These are phyloP conservation scores for Xylariaceae sp. DNA, from an alignment of 2,329 filamentous ascomycete species.

Conservation along the genomic window DNA sequence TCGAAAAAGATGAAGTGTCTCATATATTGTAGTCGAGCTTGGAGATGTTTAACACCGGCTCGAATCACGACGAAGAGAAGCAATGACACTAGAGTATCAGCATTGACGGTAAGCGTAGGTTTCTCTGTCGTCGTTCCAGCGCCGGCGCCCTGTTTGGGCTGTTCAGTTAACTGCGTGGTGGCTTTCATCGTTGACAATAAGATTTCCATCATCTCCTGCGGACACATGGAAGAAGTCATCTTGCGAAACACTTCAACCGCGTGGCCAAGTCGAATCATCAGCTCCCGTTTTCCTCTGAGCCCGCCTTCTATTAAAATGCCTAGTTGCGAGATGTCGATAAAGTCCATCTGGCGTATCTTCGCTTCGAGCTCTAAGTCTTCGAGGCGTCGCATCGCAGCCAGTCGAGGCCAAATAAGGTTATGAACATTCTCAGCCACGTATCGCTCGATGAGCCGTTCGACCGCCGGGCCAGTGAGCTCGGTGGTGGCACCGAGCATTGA, in stretches of 20 bases:
- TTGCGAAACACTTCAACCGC: slow-evolving; percentile 90
- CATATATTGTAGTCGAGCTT: slow-evolving; percentile 91
- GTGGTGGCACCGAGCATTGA: slow-evolving; percentile 91
- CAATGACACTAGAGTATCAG: slow-evolving; percentile 90
- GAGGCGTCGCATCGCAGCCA: slow-evolving; percentile 74
- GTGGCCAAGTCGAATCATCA: slow-evolving; percentile 73
- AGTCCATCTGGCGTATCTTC: slow-evolving; percentile 90
- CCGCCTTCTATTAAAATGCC: slow-evolving; percentile 85
- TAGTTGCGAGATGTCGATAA: slow-evolving; percentile 91
- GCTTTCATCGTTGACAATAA: slow-evolving; percentile 81
- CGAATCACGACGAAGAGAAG: slow-evolving; percentile 91
- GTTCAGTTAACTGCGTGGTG: slow-evolving; percentile 69
- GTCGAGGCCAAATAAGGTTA: slow-evolving; percentile 80
- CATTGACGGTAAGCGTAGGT: slow-evolving; percentile 67
- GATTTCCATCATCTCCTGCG: slow-evolving; percentile 86
- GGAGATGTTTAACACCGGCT: slow-evolving; percentile 82
- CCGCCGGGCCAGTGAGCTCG: slow-evolving; percentile 85
- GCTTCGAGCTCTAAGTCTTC: slow-evolving; percentile 88
- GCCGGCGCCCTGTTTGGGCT: slow-evolving; percentile 41
- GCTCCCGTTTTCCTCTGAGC: slow-evolving; percentile 75
- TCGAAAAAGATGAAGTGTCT: slow-evolving; percentile 97
- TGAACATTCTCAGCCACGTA: slow-evolving; percentile 95
- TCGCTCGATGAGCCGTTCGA: slow-evolving; percentile 91
- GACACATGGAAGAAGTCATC: slow-evolving; percentile 74
- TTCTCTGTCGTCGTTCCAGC: slow-evolving; percentile 52